Base-by-base conservation (phyloP, 2,329 filamentous ascomycete species). In the Fusarium avenaceum region DNA sequence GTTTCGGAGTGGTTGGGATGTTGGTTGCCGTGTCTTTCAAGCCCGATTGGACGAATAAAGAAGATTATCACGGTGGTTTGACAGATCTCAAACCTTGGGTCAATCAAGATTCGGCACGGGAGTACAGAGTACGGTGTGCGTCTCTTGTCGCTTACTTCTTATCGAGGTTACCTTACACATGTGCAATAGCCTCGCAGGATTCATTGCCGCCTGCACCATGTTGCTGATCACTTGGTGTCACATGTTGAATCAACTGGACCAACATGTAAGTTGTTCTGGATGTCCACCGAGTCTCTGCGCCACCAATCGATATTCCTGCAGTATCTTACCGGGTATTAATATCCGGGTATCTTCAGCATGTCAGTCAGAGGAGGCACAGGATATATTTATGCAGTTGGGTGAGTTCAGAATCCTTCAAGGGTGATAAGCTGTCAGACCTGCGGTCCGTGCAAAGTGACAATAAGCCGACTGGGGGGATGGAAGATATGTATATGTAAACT, bases 31-130 rank as follows among this genome's bases (percentile, higher is more conserved):
- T 55, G 22, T 26, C 39, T 55, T 43, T 44, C 33, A 13, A 43
- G 62, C 28, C 46, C 38, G 33, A 58, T 53, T 54, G 42, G 32
- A 46, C 28, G 70, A 49, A 40, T 46, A 54, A 53, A 55, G 49
- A 61, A 45, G 60, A 49, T n/a, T 24, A 48, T 52, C 57, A 70
- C 53, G 44, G 54, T 73, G 47, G 67, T 52, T 62, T 62, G 43
- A 42, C 33, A 72, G 69, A 70, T 72, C 50, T 53, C 32, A 61
- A 56, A 61, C 53, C 57, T 49, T 47, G 44, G 35, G 56, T 20
- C 51, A 53, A 59, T 59, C 53, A 54, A 63, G 66, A 55, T 52
- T 61, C 45, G 30, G 40, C 40, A 46, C 45, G 24, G 53, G 51
- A 54, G 42, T 30, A 44, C 49, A 32, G 24, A 24, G 24, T 24